Percentiles rank a stretch among this genome's conserved stretches.
Evolutionary conservation across 305 asterid species (phyloP).

Genomic region (Nicotiana rustica): DNA sequence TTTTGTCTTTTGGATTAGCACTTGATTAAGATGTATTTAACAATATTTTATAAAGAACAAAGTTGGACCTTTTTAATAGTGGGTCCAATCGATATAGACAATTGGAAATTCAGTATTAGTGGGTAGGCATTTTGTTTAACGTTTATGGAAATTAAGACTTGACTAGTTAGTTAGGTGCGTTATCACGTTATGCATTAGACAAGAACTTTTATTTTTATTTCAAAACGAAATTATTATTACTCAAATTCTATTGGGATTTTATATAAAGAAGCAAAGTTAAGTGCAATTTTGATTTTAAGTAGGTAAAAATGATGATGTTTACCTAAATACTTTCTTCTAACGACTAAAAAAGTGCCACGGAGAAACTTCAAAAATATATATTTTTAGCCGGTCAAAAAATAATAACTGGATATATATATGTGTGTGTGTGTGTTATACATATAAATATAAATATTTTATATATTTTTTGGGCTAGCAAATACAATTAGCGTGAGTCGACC

Average conservation of each 20-base stretch:
- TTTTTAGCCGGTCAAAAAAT: too few species aligned
- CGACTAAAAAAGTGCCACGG: not conserved
- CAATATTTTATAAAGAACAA: not conserved
- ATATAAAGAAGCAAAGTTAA: not conserved
- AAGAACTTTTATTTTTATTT: not conserved
- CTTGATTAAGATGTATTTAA: constrained; percentile 6
- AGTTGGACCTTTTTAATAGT: not conserved
- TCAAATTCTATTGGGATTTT: not conserved
- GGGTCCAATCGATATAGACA: not conserved
- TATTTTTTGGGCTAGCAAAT: too few species aligned
- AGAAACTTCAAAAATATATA: not conserved
- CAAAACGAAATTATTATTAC: not conserved
- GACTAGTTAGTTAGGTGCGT: constrained; percentile 13
- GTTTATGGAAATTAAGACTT: not conserved
- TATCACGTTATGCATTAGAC: not conserved
- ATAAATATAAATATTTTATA: too few species aligned
- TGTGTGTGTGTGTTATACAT: too few species aligned
- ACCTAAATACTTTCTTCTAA: not conserved
- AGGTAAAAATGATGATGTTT: not conserved
- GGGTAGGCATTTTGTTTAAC: not conserved
- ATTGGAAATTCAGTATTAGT: constrained; percentile 9
- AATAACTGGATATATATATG: too few species aligned
- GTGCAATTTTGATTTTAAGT: not conserved
- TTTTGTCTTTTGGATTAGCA: not conserved
- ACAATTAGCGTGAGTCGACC: too few species aligned